These are phyloP conservation scores for Wickerhamiella musiphila DNA, from an alignment of 805 yeast genomes.

Conservation along the genomic window DNA sequence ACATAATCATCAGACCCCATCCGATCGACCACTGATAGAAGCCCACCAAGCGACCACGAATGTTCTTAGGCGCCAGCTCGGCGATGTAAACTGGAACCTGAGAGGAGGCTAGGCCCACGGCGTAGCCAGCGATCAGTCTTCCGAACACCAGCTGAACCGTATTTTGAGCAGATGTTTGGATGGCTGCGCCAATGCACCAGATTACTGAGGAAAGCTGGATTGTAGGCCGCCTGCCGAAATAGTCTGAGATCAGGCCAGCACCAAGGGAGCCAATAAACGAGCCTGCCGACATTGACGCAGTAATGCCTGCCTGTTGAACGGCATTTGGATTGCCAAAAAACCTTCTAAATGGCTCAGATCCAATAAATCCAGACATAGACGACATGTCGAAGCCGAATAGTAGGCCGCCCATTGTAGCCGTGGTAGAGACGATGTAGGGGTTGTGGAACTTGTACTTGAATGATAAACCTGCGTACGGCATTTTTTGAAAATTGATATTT, in stretches of 20 bases:
- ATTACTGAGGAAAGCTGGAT: conserved; percentile 35
- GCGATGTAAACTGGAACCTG: conserved; percentile 43
- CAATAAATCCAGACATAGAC: conserved; percentile 55
- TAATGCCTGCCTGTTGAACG: conserved; percentile 46
- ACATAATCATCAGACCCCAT: conserved; percentile 54
- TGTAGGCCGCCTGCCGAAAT: conserved; percentile 37
- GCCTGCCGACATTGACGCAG: conserved; percentile 64
- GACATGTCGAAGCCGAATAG: conserved; percentile 69
- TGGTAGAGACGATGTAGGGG: conserved; percentile 36
- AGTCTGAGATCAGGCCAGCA: conserved; percentile 35
- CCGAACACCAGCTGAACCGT: conserved; percentile 33
- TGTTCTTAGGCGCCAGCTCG: conserved; percentile 28
- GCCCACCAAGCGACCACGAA: conserved; percentile 61
- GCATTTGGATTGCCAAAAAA: conserved; percentile 29
- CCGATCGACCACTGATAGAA: conserved; percentile 59
- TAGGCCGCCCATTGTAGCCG: conserved; percentile 51
- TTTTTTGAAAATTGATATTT: too few relatives aligned
- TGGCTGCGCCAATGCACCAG: conserved; percentile 46
- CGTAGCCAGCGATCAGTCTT: conserved; percentile 46
- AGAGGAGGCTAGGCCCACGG: conserved; percentile 57
- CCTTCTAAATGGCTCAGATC: conserved; percentile 29
- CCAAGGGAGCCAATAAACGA: conserved; percentile 51
- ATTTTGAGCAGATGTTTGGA: conserved; percentile 31
- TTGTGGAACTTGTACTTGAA: conserved; percentile 30
- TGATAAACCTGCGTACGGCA: too few relatives aligned